Conservation (phyloP, 208 protist species). For the Trypanosoma cruzi region DNA sequence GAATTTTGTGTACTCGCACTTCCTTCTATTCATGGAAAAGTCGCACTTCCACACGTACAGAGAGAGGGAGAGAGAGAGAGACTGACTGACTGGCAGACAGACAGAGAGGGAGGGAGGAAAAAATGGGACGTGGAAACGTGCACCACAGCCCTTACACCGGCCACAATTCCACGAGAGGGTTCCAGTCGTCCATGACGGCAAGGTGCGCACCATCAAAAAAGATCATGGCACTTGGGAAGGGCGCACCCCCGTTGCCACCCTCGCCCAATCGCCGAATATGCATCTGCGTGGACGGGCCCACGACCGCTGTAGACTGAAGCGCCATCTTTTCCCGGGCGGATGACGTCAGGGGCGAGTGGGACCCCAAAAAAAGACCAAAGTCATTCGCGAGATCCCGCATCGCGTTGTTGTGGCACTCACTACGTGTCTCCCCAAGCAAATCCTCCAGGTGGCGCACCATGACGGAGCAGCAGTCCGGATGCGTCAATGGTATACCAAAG, state of each 20-base stretch:
- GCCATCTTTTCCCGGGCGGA: slow-evolving; percentile 55
- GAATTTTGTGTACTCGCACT: too few species aligned
- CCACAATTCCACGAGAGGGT: slow-evolving; percentile 59
- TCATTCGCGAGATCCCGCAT: slow-evolving; percentile 60
- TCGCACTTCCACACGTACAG: neutral
- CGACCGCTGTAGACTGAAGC: slow-evolving; percentile 50
- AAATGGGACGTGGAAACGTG: too few species aligned
- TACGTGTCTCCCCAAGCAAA: slow-evolving; percentile 46
- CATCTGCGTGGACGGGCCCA: slow-evolving; percentile 63
- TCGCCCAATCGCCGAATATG: slow-evolving; percentile 68
- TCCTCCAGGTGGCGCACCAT: slow-evolving; percentile 42
- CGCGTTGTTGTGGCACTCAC: slow-evolving; percentile 60
- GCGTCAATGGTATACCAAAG: slow-evolving; percentile 59
- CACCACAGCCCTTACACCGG: neutral
- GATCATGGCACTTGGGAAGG: slow-evolving; percentile 59
- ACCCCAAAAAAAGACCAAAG: slow-evolving; percentile 75
- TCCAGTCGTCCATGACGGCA: slow-evolving; percentile 55
- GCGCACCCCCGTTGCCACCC: slow-evolving; percentile 49
- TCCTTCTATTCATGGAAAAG: neutral
- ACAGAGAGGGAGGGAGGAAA: too few species aligned
- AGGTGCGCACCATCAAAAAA: slow-evolving; percentile 59
- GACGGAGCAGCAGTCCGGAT: slow-evolving; percentile 51
- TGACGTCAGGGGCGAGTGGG: slow-evolving; percentile 61
- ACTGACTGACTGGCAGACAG: too few species aligned
- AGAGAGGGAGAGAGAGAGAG: neutral